Percentiles rank a stretch among this genome's conserved stretches.
Evolutionary conservation across 371 early-diverging fungal species (phyloP).

Genomic region (Funneliformis caledonium): DNA sequence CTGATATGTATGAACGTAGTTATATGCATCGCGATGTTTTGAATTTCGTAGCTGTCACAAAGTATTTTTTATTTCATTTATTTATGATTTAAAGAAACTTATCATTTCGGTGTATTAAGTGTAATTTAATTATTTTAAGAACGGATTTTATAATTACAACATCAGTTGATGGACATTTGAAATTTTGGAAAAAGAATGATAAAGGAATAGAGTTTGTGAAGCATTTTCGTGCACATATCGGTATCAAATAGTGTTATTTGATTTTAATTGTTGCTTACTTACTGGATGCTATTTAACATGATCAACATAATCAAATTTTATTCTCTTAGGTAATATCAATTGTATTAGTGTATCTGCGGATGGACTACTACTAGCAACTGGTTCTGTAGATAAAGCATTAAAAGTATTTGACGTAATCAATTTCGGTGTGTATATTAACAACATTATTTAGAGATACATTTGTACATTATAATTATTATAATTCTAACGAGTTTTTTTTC

Average conservation of each 20-base stretch:
- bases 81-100: not conserved
- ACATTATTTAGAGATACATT: not conserved
- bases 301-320: not conserved
- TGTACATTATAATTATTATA: not conserved
- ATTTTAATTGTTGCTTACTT: not conserved
- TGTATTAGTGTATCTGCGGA: conserved; percentile 76
- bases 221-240: conserved; percentile 89
- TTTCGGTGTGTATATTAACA: conserved; percentile 62
- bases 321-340: conserved; percentile 50
- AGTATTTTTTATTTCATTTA: conserved; percentile 46
- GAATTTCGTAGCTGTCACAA: conserved; percentile 75
- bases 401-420: conserved; percentile 95
- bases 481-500: not conserved
- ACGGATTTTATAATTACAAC: conserved; percentile 93
- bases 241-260: conserved; percentile 43
- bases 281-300: not conserved
- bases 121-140: conserved; percentile 45
- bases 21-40: conserved; percentile 95
- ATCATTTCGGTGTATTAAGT: not conserved
- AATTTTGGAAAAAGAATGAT: conserved; percentile 97
- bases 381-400: conserved; percentile 80
- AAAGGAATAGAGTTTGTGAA: conserved; percentile 96
- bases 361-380: conserved; percentile 81
- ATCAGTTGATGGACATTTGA: conserved; percentile 94
- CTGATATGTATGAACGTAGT: conserved; percentile 90